Percentiles rank a stretch among this genome's conserved stretches.
These are phyloP conservation scores for Tranzscheliella williamsii DNA, from an alignment of 1,284 basidiomycete genomes.

Conservation along the genomic window DNA sequence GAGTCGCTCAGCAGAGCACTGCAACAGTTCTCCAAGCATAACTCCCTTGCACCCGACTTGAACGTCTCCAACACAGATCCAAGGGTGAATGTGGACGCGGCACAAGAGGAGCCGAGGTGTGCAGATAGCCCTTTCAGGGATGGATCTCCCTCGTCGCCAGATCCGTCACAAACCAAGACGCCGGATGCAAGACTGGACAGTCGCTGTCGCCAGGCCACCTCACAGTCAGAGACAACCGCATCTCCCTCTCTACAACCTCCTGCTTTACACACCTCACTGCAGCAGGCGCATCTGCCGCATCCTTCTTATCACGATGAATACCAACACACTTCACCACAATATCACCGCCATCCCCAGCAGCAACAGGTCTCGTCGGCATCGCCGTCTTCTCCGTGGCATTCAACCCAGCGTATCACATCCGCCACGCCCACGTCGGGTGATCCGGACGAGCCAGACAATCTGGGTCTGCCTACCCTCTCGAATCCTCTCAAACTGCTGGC, in stretches of 20 bases:
- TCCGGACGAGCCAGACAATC: constrained; percentile 37
- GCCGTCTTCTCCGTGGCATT: constrained; percentile 14
- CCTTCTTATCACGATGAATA: background rate
- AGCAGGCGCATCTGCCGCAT: background rate
- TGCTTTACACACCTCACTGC: background rate
- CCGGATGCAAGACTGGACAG: no score
- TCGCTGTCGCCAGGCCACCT: no score
- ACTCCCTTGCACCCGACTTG: no score
- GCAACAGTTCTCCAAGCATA: constrained; percentile 29
- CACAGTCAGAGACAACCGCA: background rate
- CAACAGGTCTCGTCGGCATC: background rate
- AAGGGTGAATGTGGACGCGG: no score
- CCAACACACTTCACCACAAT: background rate
- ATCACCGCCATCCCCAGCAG: background rate
- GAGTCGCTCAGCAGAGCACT: constrained; percentile 35
- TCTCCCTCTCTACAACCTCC: background rate
- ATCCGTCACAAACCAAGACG: background rate
- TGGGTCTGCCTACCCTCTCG: constrained; percentile 34
- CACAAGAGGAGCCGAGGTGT: no score
- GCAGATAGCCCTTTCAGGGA: no score
- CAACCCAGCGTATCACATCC: constrained; percentile 12
- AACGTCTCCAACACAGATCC: no score
- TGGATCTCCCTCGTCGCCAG: no score
- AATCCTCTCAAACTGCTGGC: constrained; percentile 42
- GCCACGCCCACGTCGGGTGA: constrained; percentile 32